Base-by-base conservation (phyloP, 2,329 filamentous ascomycete species). In the Dryadomyces sulphureus region DNA sequence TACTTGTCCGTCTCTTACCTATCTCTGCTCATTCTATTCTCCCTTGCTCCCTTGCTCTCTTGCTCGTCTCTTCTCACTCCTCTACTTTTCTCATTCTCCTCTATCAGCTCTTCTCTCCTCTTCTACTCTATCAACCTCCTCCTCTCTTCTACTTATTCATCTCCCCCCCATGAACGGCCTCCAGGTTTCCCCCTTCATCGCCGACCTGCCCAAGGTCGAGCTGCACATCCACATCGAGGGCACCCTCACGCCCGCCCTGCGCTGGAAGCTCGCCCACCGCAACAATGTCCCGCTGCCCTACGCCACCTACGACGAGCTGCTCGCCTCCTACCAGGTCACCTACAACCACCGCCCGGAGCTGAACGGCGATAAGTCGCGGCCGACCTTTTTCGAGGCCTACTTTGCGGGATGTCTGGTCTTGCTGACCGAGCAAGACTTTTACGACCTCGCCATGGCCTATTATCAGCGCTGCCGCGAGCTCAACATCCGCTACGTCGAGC, bases 351-450 rank as follows among this genome's bases (percentile, higher is more conserved):
- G 46, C 0, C 59, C 59, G 1, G 64, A 65, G 41, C 55, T 64
- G 17, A 62, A 54, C 57, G 53, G 43, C 53, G 38, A 50, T 53
- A 3, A 20, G 27, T 32, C 27, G 27, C 24, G 38, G 19, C 46
- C 46, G 20, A 47, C 46, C 63, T 88, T 88, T 63, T 70, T 88
- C 20, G 68, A 75, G 57, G 84, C 84, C 63, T 87, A 88, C 65
- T 87, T 83, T 64, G 74, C 79, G 50, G 81, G 79, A 55, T 82
- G 86, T 71, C 74, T 71, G 41, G 81, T 81, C 3, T 71, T 88
- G 20, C 63, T 79, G 47, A 69, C 72, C 5, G 64, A 69, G n/a
- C 61, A 65, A 11, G 84, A 88, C 61, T 88, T 84, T 55, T 79
- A 83, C 57, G 73, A 72, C 44, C 68, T 89, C 12, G 81, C 81